Evolutionary conservation across 805 yeast genomes (phyloP), one percentile per base, ranked within the genome.

Genomic region (Saccharomycopsis fermentans): DNA sequence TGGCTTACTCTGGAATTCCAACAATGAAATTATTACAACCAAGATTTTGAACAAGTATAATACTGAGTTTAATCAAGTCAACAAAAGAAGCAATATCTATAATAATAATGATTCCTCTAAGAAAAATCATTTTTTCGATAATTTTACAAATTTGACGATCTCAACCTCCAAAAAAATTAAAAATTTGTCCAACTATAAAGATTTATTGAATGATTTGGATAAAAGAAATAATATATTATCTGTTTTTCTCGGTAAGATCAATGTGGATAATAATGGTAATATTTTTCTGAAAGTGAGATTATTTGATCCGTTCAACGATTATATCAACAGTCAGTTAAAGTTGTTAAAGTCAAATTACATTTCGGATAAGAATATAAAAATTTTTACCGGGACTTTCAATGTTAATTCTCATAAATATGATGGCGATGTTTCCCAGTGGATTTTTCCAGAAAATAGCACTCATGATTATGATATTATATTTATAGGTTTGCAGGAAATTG

Each of bases 291-390:
- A 54, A 32, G 52, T 59, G 6, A 26, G 35, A 9, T 39, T 62
- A n/a, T 87, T 82, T 68, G 98, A 94, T 70, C 99, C 98, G 0
- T 80, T 90, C 35, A 86, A 85, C 64, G 96, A 90, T 53, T 88
- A 79, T 67, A 90, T 94, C 4, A 78, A 82, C n/a, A 81, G 79
- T 24, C 84, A 87, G 64, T 73, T 90, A 61, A 73, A 73, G 39
- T 77, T 79, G 53, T 71, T 79, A 17, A 70, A 68, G 39, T 66
- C 71, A 12, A 77, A 79, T 48, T 94, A 79, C 67, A 82, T 92
- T 0, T 77, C 83, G 11, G 77, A 78, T 56, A 77, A 79, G 55
- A 77, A 81, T 48, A 82, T 90, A 29, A 71, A 77, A 0, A 77
- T 94, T 1, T 89, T 85, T 68, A 81, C 87, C 0, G 98, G 96